These are phyloP conservation scores for Linum usitatissimum DNA, from an alignment of 345 rosid species.

Conservation along the genomic window DNA sequence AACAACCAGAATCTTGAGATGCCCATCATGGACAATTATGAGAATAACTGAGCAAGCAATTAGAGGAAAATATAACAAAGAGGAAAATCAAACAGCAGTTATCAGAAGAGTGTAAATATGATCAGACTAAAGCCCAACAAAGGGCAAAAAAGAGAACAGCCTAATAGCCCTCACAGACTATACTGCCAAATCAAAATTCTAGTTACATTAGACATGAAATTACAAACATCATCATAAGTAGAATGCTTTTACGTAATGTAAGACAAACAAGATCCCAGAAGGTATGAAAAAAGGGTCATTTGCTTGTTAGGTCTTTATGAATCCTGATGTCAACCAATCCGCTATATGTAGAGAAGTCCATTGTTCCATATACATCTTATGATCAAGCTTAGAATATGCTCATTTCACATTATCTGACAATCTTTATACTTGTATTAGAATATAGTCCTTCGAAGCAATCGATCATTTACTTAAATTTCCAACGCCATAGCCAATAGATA, in stretches of 20 bases:
- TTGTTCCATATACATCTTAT: background rate
- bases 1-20: conserved; percentile 1
- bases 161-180: background rate
- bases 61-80: background rate
- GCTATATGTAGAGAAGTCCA: background rate
- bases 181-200: background rate
- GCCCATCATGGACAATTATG: background rate
- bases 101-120: background rate
- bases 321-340: too few relatives aligned
- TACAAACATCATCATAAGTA: too few relatives aligned
- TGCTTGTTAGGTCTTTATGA: too few relatives aligned
- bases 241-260: too few relatives aligned
- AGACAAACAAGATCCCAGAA: too few relatives aligned
- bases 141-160: background rate
- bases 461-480: background rate
- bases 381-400: background rate
- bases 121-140: background rate
- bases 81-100: background rate
- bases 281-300: too few relatives aligned
- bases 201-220: background rate
- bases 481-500: background rate
- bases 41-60: background rate
- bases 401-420: background rate
- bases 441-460: background rate
- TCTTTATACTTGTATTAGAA: background rate